These are phyloP conservation scores for Bimuria novae-zelandiae DNA, from an alignment of 2,329 filamentous ascomycete genomes.

Conservation along the genomic window DNA sequence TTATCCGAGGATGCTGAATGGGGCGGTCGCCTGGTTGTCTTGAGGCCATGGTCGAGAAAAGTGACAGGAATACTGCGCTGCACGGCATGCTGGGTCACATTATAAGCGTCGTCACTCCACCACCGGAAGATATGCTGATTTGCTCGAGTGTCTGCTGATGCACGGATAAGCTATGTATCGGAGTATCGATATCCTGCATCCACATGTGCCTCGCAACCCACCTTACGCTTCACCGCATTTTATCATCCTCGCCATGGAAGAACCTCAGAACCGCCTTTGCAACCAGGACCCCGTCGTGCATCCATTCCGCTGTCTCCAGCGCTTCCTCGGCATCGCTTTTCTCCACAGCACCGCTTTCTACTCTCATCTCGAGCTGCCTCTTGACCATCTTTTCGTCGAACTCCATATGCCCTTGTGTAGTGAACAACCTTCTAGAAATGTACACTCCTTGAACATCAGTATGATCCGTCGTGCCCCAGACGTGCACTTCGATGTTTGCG, in stretches of 20 bases:
- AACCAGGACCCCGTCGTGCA: constrained; percentile 36
- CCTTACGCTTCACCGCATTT: constrained; percentile 15
- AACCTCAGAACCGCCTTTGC: constrained; percentile 38
- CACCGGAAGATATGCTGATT: background rate
- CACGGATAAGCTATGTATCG: background rate
- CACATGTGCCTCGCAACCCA: too few species aligned
- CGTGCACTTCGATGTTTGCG: constrained; percentile 51
- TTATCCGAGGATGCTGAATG: too few species aligned
- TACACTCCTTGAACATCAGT: constrained; percentile 54
- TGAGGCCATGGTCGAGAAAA: too few species aligned
- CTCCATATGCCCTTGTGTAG: constrained; percentile 53
- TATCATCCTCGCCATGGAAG: constrained; percentile 41
- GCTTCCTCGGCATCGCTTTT: constrained; percentile 45
- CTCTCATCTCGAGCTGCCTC: constrained; percentile 50
- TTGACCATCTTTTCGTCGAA: constrained; percentile 54
- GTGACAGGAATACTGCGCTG: too few species aligned
- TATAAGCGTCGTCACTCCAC: background rate
- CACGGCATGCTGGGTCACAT: background rate
- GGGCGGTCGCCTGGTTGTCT: too few species aligned
- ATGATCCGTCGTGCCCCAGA: constrained; percentile 54
- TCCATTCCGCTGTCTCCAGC: constrained; percentile 35
- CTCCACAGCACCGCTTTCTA: constrained; percentile 49
- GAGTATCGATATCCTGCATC: background rate
- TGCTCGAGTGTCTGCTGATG: background rate
- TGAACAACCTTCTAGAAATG: constrained; percentile 52